Evolutionary conservation across 108 stramenopile species (phyloP).

Genomic region (Pseudonitzschia pungens): DNA sequence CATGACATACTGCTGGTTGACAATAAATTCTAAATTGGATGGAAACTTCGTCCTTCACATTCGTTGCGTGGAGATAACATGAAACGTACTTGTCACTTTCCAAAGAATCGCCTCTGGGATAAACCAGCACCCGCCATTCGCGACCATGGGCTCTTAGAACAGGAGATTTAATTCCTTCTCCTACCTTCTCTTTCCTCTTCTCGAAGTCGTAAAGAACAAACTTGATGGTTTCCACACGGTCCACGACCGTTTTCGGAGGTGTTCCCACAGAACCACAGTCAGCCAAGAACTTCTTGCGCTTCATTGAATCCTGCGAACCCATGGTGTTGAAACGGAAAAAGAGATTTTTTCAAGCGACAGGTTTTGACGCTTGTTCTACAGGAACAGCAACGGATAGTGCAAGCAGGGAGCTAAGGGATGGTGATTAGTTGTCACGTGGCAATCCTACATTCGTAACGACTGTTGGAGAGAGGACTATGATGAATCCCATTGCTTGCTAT

Average conservation of each 20-base stretch:
- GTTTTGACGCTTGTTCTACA: too few relatives aligned
- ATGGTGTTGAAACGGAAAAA: too few relatives aligned
- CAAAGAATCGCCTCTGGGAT: not conserved
- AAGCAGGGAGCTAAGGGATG: too few relatives aligned
- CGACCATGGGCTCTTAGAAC: not conserved
- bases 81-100: not conserved
- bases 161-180: not conserved
- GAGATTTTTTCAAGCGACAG: too few relatives aligned
- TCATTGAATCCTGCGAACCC: not conserved
- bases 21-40: not conserved
- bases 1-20: not conserved
- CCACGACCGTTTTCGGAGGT: not conserved
- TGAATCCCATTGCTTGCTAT: too few relatives aligned
- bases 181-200: not conserved
- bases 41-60: not conserved
- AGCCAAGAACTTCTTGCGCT: not conserved
- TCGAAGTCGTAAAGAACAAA: conserved; percentile 2
- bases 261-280: conserved; percentile 1
- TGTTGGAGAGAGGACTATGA: too few relatives aligned
- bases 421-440: too few relatives aligned
- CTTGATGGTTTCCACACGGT: not conserved
- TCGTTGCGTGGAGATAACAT: not conserved
- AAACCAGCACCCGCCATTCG: not conserved
- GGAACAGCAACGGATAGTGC: too few relatives aligned
- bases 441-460: too few relatives aligned